Evolutionary conservation across 2,329 filamentous ascomycete species (phyloP).

Genomic region (Diaporthe caulivora): DNA sequence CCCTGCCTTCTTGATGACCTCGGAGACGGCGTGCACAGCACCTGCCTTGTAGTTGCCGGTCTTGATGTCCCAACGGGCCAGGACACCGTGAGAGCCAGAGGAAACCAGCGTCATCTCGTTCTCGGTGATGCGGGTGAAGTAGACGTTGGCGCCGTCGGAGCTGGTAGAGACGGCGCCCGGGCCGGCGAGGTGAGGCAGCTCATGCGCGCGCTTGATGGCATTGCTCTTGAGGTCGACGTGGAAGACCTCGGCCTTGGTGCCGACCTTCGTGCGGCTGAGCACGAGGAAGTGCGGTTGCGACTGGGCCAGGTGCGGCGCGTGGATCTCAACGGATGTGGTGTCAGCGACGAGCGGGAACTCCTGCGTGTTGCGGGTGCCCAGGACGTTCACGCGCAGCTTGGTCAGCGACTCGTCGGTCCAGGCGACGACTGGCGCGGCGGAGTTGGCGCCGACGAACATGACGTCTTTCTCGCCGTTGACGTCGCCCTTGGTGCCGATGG

Average conservation of each 20-base stretch:
- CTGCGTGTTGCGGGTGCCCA: conserved; percentile 70
- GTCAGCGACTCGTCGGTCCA: conserved; percentile 76
- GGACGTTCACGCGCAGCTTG: conserved; percentile 78
- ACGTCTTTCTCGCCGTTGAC: conserved; percentile 74
- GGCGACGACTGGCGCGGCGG: conserved; percentile 78
- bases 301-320: conserved; percentile 79
- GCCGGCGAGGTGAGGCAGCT: conserved; percentile 78
- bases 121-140: conserved; percentile 85
- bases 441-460: conserved; percentile 81
- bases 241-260: conserved; percentile 87
- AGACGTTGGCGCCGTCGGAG: conserved; percentile 83
- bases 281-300: conserved; percentile 87
- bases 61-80: conserved; percentile 79
- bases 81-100: conserved; percentile 79
- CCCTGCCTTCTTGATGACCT: conserved; percentile 80
- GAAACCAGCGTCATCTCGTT: conserved; percentile 81
- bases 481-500: conserved; percentile 80
- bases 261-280: conserved; percentile 77
- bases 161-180: conserved; percentile 83
- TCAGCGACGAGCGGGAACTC: conserved; percentile 64
- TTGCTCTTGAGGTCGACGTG: conserved; percentile 81
- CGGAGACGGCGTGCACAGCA: conserved; percentile 79
- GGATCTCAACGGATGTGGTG: conserved; percentile 70
- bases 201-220: conserved; percentile 81
- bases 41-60: conserved; percentile 54